Evolutionary conservation across 2,329 filamentous ascomycete genomes (phyloP).

Genomic region (Hymenoscyphus infarciens): DNA sequence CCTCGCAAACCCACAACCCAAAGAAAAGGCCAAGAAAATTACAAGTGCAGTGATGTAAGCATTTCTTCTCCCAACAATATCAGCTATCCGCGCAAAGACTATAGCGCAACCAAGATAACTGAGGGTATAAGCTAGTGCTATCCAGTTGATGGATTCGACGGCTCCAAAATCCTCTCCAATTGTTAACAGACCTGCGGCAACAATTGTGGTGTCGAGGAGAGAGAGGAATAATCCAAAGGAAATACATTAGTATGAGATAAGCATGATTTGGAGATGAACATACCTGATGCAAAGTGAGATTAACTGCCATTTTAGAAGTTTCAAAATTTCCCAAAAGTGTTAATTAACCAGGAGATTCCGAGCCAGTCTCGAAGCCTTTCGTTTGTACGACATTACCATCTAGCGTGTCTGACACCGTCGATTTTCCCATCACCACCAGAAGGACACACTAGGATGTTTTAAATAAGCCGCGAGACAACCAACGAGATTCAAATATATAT

Average conservation of each 20-base stretch:
- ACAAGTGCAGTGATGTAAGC: slow-evolving; percentile 49
- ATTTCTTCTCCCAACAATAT: slow-evolving; percentile 51
- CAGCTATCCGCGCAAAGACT: slow-evolving; percentile 50
- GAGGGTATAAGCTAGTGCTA: slow-evolving; percentile 51
- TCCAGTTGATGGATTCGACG: slow-evolving; percentile 48
- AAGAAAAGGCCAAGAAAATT: slow-evolving; percentile 53
- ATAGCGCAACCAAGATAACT: slow-evolving; percentile 46
- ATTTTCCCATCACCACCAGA: background rate
- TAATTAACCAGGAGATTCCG: background rate
- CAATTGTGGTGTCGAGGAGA: slow-evolving; percentile 58
- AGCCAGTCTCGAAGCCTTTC: background rate
- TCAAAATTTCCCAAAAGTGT: background rate
- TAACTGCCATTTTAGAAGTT: slow-evolving; percentile 18
- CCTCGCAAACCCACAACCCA: slow-evolving; percentile 48
- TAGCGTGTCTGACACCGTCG: background rate
- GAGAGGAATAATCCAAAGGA: slow-evolving; percentile 54
- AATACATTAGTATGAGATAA: slow-evolving; percentile 27
- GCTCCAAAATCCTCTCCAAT: slow-evolving; percentile 51
- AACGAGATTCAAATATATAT: background rate
- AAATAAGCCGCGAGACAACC: background rate
- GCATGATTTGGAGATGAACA: background rate
- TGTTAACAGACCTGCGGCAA: slow-evolving; percentile 54
- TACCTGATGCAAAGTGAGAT: slow-evolving; percentile 15
- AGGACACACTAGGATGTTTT: background rate
- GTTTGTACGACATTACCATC: background rate